Evolutionary conservation across 495 filamentous ascomycete genomes (phyloP).

Genomic region (Chlorociboria aeruginascens): DNA sequence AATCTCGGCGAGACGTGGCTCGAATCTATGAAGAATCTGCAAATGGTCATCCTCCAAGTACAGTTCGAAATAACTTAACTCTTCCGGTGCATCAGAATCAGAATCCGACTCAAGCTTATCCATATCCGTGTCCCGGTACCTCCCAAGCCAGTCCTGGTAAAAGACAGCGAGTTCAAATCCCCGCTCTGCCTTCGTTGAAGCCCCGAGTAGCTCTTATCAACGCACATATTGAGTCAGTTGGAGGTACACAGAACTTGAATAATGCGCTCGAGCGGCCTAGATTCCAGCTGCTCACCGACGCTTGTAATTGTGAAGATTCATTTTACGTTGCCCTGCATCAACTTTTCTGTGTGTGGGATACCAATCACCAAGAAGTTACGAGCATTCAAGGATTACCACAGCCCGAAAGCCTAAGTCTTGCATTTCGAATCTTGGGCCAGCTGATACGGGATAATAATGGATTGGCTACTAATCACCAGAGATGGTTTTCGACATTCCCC

Average conservation of each 20-base stretch:
- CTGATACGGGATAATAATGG: slow-evolving; percentile 14
- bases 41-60: too few species aligned
- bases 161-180: slow-evolving; percentile 7
- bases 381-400: slow-evolving; percentile 10
- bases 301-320: slow-evolving; percentile 40
- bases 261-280: slow-evolving; percentile 36
- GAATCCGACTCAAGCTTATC: neutral
- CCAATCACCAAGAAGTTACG: neutral
- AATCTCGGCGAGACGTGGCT: too few species aligned
- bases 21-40: too few species aligned
- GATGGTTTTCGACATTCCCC: slow-evolving; percentile 45
- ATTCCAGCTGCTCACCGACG: slow-evolving; percentile 41
- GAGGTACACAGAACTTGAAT: slow-evolving; percentile 9
- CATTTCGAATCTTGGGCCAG: slow-evolving; percentile 26
- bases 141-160: slow-evolving; percentile 2
- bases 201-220: slow-evolving; percentile 18
- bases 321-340: slow-evolving; percentile 62
- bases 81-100: neutral
- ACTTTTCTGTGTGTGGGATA: slow-evolving; percentile 43
- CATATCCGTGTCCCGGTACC: neutral
- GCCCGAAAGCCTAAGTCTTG: slow-evolving; percentile 1
- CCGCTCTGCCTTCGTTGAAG: slow-evolving; percentile 9
- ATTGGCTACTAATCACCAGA: slow-evolving; percentile 25
- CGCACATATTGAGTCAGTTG: slow-evolving; percentile 5
- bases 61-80: too few species aligned